phyloP scores from a whole-genome alignment of 2,329 filamentous ascomycete species.

The Arthrobotrys conoides region DNA sequence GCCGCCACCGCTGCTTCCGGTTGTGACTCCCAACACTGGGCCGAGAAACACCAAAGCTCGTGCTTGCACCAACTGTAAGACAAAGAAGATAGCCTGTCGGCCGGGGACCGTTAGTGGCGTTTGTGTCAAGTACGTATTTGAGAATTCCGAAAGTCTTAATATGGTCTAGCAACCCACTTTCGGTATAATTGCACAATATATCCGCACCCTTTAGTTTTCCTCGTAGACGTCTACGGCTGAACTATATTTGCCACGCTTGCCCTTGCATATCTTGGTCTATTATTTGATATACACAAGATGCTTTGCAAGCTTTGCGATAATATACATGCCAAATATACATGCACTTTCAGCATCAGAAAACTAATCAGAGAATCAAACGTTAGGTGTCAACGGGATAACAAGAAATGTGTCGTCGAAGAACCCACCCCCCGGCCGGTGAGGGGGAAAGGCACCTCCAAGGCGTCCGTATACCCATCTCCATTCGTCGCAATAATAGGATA shows the following conservation, averaged over 20 bases:
- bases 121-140: slow-evolving; percentile 50
- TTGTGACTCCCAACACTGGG: slow-evolving; percentile 26
- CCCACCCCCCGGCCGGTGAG: slow-evolving; percentile 66
- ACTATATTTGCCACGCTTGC: neutral
- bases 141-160: neutral
- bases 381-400: slow-evolving; percentile 57
- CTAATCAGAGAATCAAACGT: slow-evolving; percentile 58
- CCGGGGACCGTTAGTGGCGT: slow-evolving; percentile 48
- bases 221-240: slow-evolving; percentile 40
- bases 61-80: slow-evolving; percentile 60
- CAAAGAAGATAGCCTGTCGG: slow-evolving; percentile 59
- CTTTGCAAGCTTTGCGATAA: slow-evolving; percentile 56
- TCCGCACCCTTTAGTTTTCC: neutral
- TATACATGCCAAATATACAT: slow-evolving; percentile 45
- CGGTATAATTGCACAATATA: slow-evolving; percentile 15
- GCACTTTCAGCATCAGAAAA: slow-evolving; percentile 53
- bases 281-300: slow-evolving; percentile 30
- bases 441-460: slow-evolving; percentile 68
- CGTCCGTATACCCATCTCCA: slow-evolving; percentile 66
- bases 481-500: neutral
- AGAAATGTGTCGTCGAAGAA: slow-evolving; percentile 57
- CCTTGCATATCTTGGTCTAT: slow-evolving; percentile 19
- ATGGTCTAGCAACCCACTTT: neutral
- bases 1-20: slow-evolving; percentile 52
- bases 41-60: slow-evolving; percentile 56